Conservation (phyloP, 306 rosid species). For the Prunus padus region DNA sequence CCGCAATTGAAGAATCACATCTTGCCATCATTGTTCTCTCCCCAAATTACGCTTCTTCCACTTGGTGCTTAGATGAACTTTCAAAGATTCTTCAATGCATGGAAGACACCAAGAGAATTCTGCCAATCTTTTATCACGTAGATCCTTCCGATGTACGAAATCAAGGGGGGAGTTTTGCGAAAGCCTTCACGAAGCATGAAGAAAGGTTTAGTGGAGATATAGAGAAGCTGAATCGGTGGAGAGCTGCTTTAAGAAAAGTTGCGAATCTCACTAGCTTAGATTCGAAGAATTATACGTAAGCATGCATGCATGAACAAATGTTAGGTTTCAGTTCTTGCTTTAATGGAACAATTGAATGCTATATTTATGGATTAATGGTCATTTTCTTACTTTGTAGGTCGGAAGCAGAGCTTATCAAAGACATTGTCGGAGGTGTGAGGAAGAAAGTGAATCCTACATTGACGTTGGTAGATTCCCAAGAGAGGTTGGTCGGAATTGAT, state of each 20-base stretch:
- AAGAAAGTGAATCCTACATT: not conserved
- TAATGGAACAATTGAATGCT: not conserved
- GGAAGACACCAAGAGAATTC: too few relatives aligned
- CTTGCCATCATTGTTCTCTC: too few relatives aligned
- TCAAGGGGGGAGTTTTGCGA: not conserved
- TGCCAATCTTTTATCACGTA: not conserved
- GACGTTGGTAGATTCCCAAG: not conserved
- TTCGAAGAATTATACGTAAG: not conserved
- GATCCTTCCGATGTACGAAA: not conserved
- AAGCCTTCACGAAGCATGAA: not conserved
- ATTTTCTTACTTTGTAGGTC: not conserved
- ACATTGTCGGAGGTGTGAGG: not conserved
- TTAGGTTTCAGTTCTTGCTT: too few relatives aligned
- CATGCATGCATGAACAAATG: not conserved
- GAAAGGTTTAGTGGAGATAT: not conserved
- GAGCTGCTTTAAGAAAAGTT: not conserved
- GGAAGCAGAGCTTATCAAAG: not conserved
- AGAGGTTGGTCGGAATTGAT: not conserved
- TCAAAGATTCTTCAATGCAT: too few relatives aligned
- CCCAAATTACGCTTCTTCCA: too few relatives aligned
- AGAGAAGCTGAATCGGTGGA: not conserved
- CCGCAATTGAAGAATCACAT: too few relatives aligned
- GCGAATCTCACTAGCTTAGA: not conserved
- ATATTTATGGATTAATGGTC: not conserved
- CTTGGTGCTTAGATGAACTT: too few relatives aligned